Percentiles rank a stretch among this genome's conserved stretches.
These are phyloP conservation scores for Capsaspora owczarzaki DNA, from an alignment of 78 protist species.

Conservation along the genomic window DNA sequence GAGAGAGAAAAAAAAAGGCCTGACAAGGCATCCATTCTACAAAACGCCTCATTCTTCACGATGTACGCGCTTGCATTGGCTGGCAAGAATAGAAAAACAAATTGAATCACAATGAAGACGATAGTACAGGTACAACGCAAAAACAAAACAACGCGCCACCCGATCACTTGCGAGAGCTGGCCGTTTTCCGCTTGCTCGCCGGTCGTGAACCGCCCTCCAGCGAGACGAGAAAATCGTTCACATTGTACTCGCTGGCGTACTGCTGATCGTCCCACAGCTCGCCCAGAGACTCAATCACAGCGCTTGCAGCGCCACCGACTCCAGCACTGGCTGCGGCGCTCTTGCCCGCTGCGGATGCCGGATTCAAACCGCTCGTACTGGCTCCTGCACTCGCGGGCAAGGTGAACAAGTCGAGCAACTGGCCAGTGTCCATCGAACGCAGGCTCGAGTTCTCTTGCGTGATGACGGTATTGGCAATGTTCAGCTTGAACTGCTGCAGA, in stretches of 20 bases:
- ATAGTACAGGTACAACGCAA: too few species aligned
- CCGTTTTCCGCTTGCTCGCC: too few species aligned
- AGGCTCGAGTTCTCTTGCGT: constrained; percentile 60
- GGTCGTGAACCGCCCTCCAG: too few species aligned
- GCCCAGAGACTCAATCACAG: background rate
- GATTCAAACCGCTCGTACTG: background rate
- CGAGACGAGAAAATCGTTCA: background rate
- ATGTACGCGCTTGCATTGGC: too few species aligned
- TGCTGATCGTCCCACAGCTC: constrained; percentile 16
- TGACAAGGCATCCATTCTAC: too few species aligned
- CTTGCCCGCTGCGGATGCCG: background rate
- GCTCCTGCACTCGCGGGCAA: background rate
- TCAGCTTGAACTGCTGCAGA: constrained; percentile 77
- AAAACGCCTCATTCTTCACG: too few species aligned
- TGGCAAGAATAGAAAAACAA: too few species aligned
- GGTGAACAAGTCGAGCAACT: constrained; percentile 49
- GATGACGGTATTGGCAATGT: constrained; percentile 72
- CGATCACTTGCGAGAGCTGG: too few species aligned
- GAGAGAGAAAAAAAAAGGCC: too few species aligned
- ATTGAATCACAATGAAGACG: too few species aligned
- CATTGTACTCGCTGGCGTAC: constrained; percentile 13
- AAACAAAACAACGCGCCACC: too few species aligned
- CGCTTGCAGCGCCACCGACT: background rate
- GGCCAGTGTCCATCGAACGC: constrained; percentile 54
- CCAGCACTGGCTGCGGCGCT: background rate